Evolutionary conservation across 192 early-diverging fungal genomes (phyloP).

Genomic region (Lobosporangium transversale): DNA sequence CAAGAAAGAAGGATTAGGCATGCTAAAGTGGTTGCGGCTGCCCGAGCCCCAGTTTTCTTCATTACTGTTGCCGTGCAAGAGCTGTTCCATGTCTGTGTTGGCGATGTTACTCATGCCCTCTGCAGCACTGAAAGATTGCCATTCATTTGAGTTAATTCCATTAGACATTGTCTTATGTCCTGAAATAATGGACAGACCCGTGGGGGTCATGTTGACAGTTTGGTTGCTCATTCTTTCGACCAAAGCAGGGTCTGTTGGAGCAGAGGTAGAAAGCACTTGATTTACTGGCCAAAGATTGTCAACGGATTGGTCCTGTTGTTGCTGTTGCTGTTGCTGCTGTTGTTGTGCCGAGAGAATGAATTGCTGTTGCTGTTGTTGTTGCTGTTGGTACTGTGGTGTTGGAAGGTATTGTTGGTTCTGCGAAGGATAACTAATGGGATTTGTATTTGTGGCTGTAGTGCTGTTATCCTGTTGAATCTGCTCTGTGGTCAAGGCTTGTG

Average conservation of each 20-base stretch:
- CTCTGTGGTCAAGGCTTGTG: slow-evolving; percentile 33
- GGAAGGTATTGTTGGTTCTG: no score
- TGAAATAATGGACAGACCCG: slow-evolving; percentile 8
- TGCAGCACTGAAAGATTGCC: slow-evolving; percentile 34
- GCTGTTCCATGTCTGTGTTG: slow-evolving; percentile 47
- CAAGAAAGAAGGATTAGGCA: slow-evolving; percentile 50
- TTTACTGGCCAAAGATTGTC: not conserved
- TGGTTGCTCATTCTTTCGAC: not conserved
- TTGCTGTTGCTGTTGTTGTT: slow-evolving; percentile 18
- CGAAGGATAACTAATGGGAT: no score
- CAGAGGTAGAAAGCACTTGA: slow-evolving; percentile 11
- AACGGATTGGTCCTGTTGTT: slow-evolving; percentile 1
- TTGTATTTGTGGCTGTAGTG: not conserved
- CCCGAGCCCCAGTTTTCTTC: slow-evolving; percentile 44
- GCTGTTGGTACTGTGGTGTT: no score
- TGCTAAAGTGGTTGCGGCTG: slow-evolving; percentile 30
- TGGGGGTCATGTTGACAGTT: not conserved
- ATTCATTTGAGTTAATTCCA: slow-evolving; percentile 21
- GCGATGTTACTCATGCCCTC: slow-evolving; percentile 6
- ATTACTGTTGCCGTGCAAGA: slow-evolving; percentile 25
- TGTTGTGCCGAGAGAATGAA: slow-evolving; percentile 7
- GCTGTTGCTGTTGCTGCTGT: slow-evolving; percentile 21
- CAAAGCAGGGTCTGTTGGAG: not conserved
- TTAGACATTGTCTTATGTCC: slow-evolving; percentile 34
- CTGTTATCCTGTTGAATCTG: slow-evolving; percentile 5